Percentiles rank a stretch among this genome's conserved stretches.
Evolutionary conservation across 768 basidiomycete genomes (phyloP).

Genomic region (Boletellus ananas): DNA sequence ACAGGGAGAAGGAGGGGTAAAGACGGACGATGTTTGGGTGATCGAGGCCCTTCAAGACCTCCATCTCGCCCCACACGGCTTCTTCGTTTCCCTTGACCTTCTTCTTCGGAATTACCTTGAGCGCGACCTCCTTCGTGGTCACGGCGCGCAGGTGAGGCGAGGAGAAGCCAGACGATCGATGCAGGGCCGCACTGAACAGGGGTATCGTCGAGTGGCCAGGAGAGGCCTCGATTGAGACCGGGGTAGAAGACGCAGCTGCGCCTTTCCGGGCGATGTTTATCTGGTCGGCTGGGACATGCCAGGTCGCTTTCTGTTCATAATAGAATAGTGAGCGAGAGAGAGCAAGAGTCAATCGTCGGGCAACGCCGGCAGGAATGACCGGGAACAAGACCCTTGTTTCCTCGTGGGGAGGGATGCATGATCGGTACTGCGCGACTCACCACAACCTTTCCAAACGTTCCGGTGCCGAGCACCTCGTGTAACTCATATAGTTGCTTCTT

Average conservation of each 20-base stretch:
- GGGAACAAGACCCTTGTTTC: background rate
- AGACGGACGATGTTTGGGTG: constrained; percentile 84
- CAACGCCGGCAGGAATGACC: background rate
- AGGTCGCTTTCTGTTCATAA: constrained; percentile 57
- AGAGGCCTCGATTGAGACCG: constrained; percentile 18
- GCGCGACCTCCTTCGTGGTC: constrained; percentile 68
- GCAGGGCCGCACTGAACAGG: constrained; percentile 26
- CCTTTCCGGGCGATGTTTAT: constrained; percentile 54
- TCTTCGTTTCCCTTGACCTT: constrained; percentile 89
- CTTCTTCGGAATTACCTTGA: constrained; percentile 94
- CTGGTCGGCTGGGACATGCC: constrained; percentile 69
- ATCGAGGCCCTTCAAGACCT: constrained; percentile 82
- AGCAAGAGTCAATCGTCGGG: background rate
- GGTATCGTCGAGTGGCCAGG: constrained; percentile 27
- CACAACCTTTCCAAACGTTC: constrained; percentile 90
- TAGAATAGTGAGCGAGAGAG: background rate
- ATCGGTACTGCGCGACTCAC: constrained; percentile 38
- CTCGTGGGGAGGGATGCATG: background rate
- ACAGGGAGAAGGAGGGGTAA: background rate
- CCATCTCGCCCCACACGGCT: constrained; percentile 91
- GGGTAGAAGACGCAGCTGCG: constrained; percentile 40
- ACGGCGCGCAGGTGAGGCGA: constrained; percentile 29
- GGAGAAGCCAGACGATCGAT: constrained; percentile 14
- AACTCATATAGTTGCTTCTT: constrained; percentile 85
- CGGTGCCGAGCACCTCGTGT: constrained; percentile 70